Conservation (phyloP, 345 rosid species). For the Cardamine chenopodiifolia region DNA sequence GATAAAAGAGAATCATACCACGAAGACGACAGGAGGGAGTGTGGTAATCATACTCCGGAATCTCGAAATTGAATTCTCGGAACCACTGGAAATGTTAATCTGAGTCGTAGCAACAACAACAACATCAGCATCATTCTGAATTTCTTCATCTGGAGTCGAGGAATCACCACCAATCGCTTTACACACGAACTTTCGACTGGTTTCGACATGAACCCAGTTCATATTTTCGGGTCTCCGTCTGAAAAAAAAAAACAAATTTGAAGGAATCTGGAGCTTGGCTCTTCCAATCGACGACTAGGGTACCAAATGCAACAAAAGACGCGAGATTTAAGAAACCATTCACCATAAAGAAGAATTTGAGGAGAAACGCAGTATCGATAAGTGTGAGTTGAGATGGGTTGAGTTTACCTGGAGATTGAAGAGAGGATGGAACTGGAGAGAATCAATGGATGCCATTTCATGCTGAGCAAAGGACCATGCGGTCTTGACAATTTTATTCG, state of each 20-base stretch:
- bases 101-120: slow-evolving; percentile 21
- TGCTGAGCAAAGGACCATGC: slow-evolving; percentile 5
- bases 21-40: slow-evolving; percentile 59
- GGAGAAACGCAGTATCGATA: neutral
- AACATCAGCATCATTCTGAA: slow-evolving; percentile 12
- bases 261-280: slow-evolving; percentile 41
- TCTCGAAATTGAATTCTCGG: slow-evolving; percentile 41
- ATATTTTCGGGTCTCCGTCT: slow-evolving; percentile 33
- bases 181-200: slow-evolving; percentile 27
- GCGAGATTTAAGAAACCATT: neutral
- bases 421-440: slow-evolving; percentile 47
- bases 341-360: neutral
- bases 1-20: slow-evolving; percentile 47
- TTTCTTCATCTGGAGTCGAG: slow-evolving; percentile 42
- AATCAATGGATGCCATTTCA: slow-evolving; percentile 55
- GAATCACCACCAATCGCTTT: slow-evolving; percentile 49
- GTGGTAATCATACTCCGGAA: slow-evolving; percentile 51
- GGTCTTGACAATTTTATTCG: neutral
- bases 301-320: slow-evolving; percentile 14
- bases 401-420: slow-evolving; percentile 42
- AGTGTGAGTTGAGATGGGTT: neutral
- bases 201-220: slow-evolving; percentile 28
- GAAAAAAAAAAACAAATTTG: slow-evolving; percentile 38
- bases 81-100: slow-evolving; percentile 1
- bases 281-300: slow-evolving; percentile 49